These are phyloP conservation scores for Aspergillaceae sp. DNA, from an alignment of 2,329 filamentous ascomycete genomes.

Conservation along the genomic window DNA sequence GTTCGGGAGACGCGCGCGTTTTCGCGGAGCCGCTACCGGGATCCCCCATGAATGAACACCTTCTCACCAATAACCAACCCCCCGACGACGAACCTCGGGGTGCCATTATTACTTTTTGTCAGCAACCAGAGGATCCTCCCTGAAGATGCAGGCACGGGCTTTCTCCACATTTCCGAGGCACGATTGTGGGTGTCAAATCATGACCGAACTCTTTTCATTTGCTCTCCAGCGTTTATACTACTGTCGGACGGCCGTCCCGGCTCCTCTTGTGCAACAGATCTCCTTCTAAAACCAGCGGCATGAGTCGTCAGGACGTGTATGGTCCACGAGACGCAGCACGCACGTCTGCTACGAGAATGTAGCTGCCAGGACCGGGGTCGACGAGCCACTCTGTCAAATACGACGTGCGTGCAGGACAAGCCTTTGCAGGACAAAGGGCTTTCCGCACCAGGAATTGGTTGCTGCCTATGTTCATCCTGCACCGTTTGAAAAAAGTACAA, in stretches of 20 bases:
- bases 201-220: no score
- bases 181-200: no score
- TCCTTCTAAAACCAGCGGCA: constrained; percentile 19
- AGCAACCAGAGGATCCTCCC: no score
- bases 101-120: no score
- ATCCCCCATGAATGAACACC: no score
- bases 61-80: no score
- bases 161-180: no score
- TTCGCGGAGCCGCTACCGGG: no score
- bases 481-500: neutral
- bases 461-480: neutral
- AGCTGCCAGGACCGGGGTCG: neutral
- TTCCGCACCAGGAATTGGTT: neutral
- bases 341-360: neutral
- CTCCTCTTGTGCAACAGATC: constrained; percentile 17
- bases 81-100: no score
- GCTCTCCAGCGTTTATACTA: neutral
- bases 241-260: constrained; percentile 20
- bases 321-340: neutral
- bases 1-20: no score
- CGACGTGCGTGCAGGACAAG: neutral
- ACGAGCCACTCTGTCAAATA: neutral
- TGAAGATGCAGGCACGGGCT: no score
- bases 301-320: constrained; percentile 2
- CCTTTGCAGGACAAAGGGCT: neutral